These are phyloP conservation scores for Eucalyptus coolabah DNA, from an alignment of 345 rosid species.

Conservation along the genomic window DNA sequence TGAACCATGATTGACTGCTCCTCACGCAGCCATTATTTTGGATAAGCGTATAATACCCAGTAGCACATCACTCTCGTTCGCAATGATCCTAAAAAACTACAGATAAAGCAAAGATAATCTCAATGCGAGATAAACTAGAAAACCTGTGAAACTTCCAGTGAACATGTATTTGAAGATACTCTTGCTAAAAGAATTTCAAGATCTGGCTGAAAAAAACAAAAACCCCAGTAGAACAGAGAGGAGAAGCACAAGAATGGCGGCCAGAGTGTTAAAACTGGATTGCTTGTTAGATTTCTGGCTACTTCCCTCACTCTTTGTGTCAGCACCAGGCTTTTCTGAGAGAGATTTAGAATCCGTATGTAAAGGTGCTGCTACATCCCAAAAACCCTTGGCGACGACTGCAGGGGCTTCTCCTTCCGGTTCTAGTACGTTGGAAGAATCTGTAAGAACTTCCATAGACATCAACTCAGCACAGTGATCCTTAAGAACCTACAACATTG, in stretches of 20 bases:
- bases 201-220: constrained; percentile 6
- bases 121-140: background rate
- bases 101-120: background rate
- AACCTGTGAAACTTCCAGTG: background rate
- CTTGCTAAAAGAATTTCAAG: background rate
- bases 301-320: background rate
- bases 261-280: constrained; percentile 1
- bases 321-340: constrained; percentile 5
- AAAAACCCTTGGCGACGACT: constrained; percentile 34
- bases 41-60: background rate
- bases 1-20: background rate
- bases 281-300: background rate
- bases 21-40: background rate
- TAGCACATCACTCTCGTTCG: background rate
- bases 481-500: constrained; percentile 41
- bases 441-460: constrained; percentile 53
- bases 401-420: constrained; percentile 45
- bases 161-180: background rate
- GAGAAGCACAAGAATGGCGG: constrained; percentile 41
- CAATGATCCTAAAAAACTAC: background rate
- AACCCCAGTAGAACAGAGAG: constrained; percentile 38
- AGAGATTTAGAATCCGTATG: background rate
- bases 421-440: constrained; percentile 36
- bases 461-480: constrained; percentile 79
- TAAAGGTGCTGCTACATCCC: constrained; percentile 39